phyloP scores from a whole-genome alignment of 768 basidiomycete species.

The Lyophyllum semitale region DNA sequence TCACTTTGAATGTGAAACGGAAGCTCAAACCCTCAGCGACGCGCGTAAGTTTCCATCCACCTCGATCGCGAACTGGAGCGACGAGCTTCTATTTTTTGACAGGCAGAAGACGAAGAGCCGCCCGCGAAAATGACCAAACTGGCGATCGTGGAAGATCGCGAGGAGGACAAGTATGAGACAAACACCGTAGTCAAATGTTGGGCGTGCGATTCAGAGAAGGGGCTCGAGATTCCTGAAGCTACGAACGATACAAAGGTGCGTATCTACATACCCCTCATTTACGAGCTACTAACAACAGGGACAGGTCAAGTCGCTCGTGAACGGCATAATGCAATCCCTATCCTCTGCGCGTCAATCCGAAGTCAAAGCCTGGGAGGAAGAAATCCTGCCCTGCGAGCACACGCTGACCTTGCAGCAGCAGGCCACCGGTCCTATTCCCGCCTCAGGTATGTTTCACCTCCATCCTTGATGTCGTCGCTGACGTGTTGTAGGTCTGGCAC shows the following conservation, averaged over 20 bases:
- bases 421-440: constrained; percentile 46
- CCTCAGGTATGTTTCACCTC: constrained; percentile 46
- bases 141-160: constrained; percentile 82
- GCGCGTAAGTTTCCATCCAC: constrained; percentile 52
- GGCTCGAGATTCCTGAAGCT: constrained; percentile 45
- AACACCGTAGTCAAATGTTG: constrained; percentile 73
- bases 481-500: constrained; percentile 63
- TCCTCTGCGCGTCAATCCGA: constrained; percentile 93
- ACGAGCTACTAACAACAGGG: neutral
- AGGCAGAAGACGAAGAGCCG: constrained; percentile 80
- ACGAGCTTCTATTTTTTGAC: neutral
- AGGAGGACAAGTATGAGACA: constrained; percentile 86
- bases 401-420: constrained; percentile 48
- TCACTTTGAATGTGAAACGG: constrained; percentile 82
- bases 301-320: constrained; percentile 57
- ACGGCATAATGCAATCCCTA: constrained; percentile 75
- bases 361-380: constrained; percentile 98
- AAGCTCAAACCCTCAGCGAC: constrained; percentile 61
- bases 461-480: neutral
- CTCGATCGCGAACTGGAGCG: neutral
- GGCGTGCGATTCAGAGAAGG: constrained; percentile 58
- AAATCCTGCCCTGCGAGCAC: constrained; percentile 86
- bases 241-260: constrained; percentile 35
- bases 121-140: constrained; percentile 89
- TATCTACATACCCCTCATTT: neutral